Evolutionary conservation across 768 basidiomycete species (phyloP).

Genomic region (Pisolithus microcarpus): DNA sequence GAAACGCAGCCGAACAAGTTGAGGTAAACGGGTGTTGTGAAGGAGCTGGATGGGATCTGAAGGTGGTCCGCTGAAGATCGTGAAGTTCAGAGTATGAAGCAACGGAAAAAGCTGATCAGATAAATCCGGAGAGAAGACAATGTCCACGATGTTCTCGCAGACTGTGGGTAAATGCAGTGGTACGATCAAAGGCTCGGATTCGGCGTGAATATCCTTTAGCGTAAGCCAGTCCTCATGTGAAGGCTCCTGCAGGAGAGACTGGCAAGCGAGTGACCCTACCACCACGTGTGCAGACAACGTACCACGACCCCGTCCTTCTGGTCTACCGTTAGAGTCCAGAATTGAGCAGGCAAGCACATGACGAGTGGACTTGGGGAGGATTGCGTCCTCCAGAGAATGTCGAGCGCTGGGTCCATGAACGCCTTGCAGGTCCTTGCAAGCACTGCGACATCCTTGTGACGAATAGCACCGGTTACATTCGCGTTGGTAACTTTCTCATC

Average conservation of each 20-base stretch:
- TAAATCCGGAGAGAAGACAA: constrained; percentile 13
- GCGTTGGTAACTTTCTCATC: constrained; percentile 11
- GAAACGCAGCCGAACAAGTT: constrained; percentile 17
- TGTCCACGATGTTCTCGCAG: constrained; percentile 15
- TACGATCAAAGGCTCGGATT: constrained; percentile 18
- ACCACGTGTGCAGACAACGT: neutral
- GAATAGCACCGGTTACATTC: constrained; percentile 13
- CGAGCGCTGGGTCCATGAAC: too few relatives aligned
- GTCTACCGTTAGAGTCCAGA: constrained; percentile 14
- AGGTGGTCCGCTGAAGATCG: constrained; percentile 16
- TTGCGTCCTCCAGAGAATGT: too few relatives aligned
- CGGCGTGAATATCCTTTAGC: constrained; percentile 20
- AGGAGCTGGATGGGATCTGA: constrained; percentile 13
- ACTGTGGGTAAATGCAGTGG: constrained; percentile 18
- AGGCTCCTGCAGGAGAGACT: constrained; percentile 15
- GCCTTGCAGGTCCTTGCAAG: too few relatives aligned
- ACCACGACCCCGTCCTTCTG: neutral
- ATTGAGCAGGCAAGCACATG: too few relatives aligned
- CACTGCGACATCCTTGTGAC: constrained; percentile 15
- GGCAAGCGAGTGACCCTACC: neutral
- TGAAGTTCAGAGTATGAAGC: constrained; percentile 19
- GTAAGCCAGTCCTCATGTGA: constrained; percentile 16
- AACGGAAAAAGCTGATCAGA: constrained; percentile 18
- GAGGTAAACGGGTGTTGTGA: constrained; percentile 14
- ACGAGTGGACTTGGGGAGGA: too few relatives aligned